Percentiles rank a stretch among this genome's conserved stretches.
Conservation (phyloP, 2,329 filamentous ascomycete species). For the Nakataea oryzae region DNA sequence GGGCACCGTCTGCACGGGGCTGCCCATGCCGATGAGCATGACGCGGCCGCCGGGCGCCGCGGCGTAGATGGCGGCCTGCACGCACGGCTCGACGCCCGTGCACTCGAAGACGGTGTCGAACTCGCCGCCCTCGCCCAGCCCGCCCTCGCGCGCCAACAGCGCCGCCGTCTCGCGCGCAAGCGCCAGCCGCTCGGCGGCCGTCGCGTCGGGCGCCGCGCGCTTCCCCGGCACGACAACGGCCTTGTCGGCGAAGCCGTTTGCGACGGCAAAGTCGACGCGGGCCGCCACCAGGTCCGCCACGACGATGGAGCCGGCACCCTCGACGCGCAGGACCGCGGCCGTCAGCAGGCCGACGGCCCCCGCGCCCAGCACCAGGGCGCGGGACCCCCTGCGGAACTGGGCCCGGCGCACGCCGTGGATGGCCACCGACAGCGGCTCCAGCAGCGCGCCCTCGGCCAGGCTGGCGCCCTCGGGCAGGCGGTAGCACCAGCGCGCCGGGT, state of each 20-base stretch:
- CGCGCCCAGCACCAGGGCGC: slow-evolving; percentile 20
- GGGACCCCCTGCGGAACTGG: neutral
- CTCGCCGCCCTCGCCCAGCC: neutral
- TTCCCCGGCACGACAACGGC: slow-evolving; percentile 11
- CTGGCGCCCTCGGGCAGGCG: slow-evolving; percentile 34
- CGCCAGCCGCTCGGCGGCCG: slow-evolving; percentile 8
- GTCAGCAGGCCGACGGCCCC: slow-evolving; percentile 44
- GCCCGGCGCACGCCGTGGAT: slow-evolving; percentile 33
- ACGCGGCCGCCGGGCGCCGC: slow-evolving; percentile 38
- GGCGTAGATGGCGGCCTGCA: slow-evolving; percentile 65
- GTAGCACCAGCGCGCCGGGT: slow-evolving; percentile 20
- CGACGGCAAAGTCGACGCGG: slow-evolving; percentile 24
- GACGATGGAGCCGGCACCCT: slow-evolving; percentile 41
- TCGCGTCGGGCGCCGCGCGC: slow-evolving; percentile 3
- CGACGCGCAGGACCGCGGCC: slow-evolving; percentile 53
- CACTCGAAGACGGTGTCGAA: slow-evolving; percentile 48
- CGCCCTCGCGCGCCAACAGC: slow-evolving; percentile 11
- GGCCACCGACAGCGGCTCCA: slow-evolving; percentile 49
- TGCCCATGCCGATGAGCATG: slow-evolving; percentile 48
- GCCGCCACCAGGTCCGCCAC: slow-evolving; percentile 15
- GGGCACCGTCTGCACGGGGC: slow-evolving; percentile 43
- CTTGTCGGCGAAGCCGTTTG: slow-evolving; percentile 18
- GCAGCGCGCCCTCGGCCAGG: slow-evolving; percentile 42
- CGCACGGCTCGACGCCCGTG: slow-evolving; percentile 65
- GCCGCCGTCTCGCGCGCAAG: slow-evolving; percentile 25